phyloP scores from a whole-genome alignment of 306 rosid genomes.

The Dryas drummondii region DNA sequence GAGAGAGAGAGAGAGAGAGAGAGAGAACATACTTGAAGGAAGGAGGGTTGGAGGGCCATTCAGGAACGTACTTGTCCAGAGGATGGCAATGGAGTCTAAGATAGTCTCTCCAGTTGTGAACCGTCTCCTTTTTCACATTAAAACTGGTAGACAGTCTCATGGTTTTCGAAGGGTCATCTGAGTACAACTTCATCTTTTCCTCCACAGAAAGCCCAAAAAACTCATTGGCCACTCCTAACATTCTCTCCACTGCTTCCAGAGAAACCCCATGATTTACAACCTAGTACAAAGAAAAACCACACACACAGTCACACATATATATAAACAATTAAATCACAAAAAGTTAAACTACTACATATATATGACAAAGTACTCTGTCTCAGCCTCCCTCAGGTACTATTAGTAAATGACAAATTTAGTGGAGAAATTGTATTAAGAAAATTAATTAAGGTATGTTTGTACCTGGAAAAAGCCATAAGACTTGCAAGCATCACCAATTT shows the following conservation, averaged over 20 bases:
- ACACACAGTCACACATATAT: background rate
- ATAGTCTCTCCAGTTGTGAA: constrained; percentile 95
- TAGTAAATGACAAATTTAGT: background rate
- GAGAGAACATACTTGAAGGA: constrained; percentile 57
- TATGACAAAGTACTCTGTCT: too few relatives aligned
- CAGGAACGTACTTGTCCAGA: constrained; percentile 52
- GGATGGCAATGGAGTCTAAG: constrained; percentile 92
- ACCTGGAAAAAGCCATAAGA: constrained; percentile 86
- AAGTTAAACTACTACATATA: background rate
- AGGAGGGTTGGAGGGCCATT: constrained; percentile 86
- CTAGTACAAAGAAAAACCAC: constrained; percentile 25
- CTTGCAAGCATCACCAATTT: constrained; percentile 69
- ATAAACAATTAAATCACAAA: background rate
- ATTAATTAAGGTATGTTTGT: background rate
- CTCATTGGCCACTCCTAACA: constrained; percentile 49
- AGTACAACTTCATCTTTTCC: constrained; percentile 83
- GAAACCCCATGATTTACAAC: constrained; percentile 75
- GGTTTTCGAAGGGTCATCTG: constrained; percentile 85
- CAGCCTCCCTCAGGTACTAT: too few relatives aligned
- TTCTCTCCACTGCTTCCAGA: constrained; percentile 45
- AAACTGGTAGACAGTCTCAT: constrained; percentile 77
- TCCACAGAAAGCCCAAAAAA: constrained; percentile 69
- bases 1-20: background rate
- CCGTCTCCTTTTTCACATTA: constrained; percentile 64
- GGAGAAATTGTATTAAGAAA: too few relatives aligned